Conservation (phyloP, 768 basidiomycete species). For the Austroboletus eburneus region DNA sequence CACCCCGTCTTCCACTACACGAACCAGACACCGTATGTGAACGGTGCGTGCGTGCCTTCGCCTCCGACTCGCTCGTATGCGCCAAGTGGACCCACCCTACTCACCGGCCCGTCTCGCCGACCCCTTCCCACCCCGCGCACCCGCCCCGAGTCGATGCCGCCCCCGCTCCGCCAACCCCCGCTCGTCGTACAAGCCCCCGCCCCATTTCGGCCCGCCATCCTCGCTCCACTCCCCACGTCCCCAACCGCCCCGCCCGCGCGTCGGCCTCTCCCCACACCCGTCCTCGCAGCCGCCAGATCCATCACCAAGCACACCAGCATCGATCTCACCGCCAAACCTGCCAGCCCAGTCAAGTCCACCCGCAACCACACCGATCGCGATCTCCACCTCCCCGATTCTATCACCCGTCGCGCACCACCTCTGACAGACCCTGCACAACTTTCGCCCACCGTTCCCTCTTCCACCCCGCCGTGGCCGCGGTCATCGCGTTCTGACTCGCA, state of each 20-base stretch:
- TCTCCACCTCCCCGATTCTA: constrained; percentile 20
- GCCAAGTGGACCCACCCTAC: constrained; percentile 11
- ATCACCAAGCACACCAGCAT: constrained; percentile 19
- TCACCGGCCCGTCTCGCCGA: constrained; percentile 22
- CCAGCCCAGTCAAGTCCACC: constrained; percentile 20
- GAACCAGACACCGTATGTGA: constrained; percentile 1
- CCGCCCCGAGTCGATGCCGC: constrained; percentile 27
- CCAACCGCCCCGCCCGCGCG: constrained; percentile 15
- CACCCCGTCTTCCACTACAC: constrained; percentile 21
- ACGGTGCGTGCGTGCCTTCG: constrained; percentile 8
- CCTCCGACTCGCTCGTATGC: constrained; percentile 3
- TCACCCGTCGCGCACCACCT: constrained; percentile 20
- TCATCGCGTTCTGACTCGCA: constrained; percentile 2
- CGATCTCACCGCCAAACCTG: constrained; percentile 20
- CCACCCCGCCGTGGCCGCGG: constrained; percentile 12
- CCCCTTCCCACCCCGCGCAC: constrained; percentile 28
- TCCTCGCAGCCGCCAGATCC: not conserved
- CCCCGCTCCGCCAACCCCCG: constrained; percentile 10
- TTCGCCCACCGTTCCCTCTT: not conserved
- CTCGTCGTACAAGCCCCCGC: constrained; percentile 29
- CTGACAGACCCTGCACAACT: constrained; percentile 5
- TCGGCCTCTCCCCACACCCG: constrained; percentile 23
- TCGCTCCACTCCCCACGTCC: constrained; percentile 18
- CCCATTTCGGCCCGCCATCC: constrained; percentile 29
- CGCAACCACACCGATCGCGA: constrained; percentile 14